Evolutionary conservation across 345 rosid genomes (phyloP).

Genomic region (Eucalyptus paniculata): DNA sequence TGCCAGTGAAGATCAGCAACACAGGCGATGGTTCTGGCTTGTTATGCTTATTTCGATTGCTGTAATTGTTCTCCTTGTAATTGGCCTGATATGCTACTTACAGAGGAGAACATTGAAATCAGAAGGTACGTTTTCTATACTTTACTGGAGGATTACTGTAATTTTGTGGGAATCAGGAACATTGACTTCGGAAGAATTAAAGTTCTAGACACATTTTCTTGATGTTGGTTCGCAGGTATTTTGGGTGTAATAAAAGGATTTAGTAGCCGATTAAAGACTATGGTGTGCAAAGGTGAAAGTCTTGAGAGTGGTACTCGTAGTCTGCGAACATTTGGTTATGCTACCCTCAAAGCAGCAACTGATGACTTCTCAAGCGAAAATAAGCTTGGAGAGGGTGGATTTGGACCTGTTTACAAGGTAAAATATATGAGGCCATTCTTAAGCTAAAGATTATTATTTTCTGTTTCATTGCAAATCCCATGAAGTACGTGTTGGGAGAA

Average conservation of each 20-base stretch:
- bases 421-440: background rate
- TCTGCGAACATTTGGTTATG: slow-evolving; percentile 7
- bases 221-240: background rate
- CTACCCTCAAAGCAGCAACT: slow-evolving; percentile 15
- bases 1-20: background rate
- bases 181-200: background rate
- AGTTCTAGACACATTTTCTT: background rate
- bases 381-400: slow-evolving; percentile 33
- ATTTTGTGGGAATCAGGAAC: background rate
- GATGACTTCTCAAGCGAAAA: slow-evolving; percentile 15
- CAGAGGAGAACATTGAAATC: background rate
- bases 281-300: background rate
- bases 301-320: background rate
- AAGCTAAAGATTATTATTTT: background rate
- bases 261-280: background rate
- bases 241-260: background rate
- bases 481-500: no score
- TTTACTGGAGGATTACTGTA: background rate
- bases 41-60: slow-evolving; percentile 4
- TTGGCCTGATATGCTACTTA: background rate
- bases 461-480: background rate
- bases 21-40: background rate
- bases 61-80: background rate
- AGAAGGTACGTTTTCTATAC: background rate
- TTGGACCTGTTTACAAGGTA: slow-evolving; percentile 34